Percentiles rank a stretch among this genome's conserved stretches.
phyloP scores from a whole-genome alignment of 2,329 filamentous ascomycete genomes.

The Cytospora leucostoma region DNA sequence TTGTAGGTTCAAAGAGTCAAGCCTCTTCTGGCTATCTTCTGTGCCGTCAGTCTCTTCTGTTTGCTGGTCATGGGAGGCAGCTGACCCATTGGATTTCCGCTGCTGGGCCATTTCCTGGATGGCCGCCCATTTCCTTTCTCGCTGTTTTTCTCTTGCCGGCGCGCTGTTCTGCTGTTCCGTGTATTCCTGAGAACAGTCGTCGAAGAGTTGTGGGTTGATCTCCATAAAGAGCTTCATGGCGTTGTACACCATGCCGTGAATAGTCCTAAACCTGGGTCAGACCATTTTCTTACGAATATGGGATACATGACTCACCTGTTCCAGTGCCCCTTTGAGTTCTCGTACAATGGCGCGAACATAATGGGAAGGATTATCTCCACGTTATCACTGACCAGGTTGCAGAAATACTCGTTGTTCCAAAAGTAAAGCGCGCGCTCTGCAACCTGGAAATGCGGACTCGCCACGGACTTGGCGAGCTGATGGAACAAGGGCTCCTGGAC shows the following conservation, averaged over 20 bases:
- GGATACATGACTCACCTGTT: slow-evolving; percentile 68
- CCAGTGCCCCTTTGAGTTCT: slow-evolving; percentile 99
- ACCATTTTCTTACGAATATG: neutral
- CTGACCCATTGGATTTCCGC: slow-evolving; percentile 52
- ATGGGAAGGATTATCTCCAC: slow-evolving; percentile 98
- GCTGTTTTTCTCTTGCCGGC: slow-evolving; percentile 76
- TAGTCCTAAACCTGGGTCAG: slow-evolving; percentile 64
- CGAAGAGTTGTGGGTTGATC: slow-evolving; percentile 96
- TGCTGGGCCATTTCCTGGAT: slow-evolving; percentile 78
- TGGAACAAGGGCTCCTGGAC: slow-evolving; percentile 98
- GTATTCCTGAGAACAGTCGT: slow-evolving; percentile 98
- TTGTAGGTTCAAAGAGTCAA: slow-evolving; percentile 88
- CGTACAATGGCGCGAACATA: slow-evolving; percentile 98
- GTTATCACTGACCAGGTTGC: slow-evolving; percentile 97
- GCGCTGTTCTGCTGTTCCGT: slow-evolving; percentile 94
- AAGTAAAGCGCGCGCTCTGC: slow-evolving; percentile 97
- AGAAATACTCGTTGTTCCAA: slow-evolving; percentile 99
- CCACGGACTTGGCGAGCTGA: slow-evolving; percentile 95
- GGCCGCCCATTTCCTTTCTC: slow-evolving; percentile 87
- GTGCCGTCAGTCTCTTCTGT: slow-evolving; percentile 79
- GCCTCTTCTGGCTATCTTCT: slow-evolving; percentile 81
- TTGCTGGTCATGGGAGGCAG: slow-evolving; percentile 32
- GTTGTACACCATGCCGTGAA: slow-evolving; percentile 99
- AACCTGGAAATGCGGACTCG: slow-evolving; percentile 98
- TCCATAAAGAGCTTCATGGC: slow-evolving; percentile 99